A percentile compares a stretch with the other conserved stretches of the same genome.
Conservation (phyloP, 75 land plant genomes). For the Ceratopteris richardii region DNA sequence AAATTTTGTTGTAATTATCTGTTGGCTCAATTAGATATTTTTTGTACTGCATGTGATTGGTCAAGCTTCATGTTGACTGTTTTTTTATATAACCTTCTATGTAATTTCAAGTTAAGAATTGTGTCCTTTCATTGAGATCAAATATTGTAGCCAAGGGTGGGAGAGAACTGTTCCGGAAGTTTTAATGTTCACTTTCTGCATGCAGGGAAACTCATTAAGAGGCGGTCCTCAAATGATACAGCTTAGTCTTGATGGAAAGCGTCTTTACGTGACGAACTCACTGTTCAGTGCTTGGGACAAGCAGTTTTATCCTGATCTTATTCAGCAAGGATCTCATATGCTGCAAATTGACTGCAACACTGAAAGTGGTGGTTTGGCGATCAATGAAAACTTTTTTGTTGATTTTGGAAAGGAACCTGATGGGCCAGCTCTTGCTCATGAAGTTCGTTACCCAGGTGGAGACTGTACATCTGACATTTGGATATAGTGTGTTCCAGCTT, state of each 20-base stretch:
- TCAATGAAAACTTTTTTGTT: conserved; percentile 82
- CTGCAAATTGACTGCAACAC: conserved; percentile 84
- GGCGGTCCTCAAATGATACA: conserved; percentile 99
- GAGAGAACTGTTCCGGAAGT: too few species aligned
- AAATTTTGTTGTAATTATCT: too few species aligned
- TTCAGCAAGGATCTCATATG: conserved; percentile 83
- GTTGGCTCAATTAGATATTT: too few species aligned
- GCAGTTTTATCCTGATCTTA: conserved; percentile 77
- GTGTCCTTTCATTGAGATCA: too few species aligned
- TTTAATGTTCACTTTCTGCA: too few species aligned
- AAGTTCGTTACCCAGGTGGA: conserved; percentile 98
- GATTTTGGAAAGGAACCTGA: conserved; percentile 88
- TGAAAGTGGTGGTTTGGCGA: conserved; percentile 68
- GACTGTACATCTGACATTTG: conserved; percentile 99
- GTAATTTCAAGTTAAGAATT: too few species aligned
- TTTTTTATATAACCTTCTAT: too few species aligned
- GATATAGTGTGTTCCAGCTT: too few species aligned
- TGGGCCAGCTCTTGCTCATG: conserved; percentile 94
- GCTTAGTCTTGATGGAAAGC: conserved; percentile 88
- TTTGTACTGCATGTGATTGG: too few species aligned
- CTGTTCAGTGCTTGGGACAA: conserved; percentile 93
- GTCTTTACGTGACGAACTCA: conserved; percentile 89
- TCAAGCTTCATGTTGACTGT: too few species aligned
- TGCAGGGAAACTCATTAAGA: conserved; percentile 73
- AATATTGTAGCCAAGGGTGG: too few species aligned